A percentile compares a stretch with the other conserved stretches of the same genome.
Evolutionary conservation across 2,329 filamentous ascomycete species (phyloP).

Genomic region (Exophiala oligosperma): DNA sequence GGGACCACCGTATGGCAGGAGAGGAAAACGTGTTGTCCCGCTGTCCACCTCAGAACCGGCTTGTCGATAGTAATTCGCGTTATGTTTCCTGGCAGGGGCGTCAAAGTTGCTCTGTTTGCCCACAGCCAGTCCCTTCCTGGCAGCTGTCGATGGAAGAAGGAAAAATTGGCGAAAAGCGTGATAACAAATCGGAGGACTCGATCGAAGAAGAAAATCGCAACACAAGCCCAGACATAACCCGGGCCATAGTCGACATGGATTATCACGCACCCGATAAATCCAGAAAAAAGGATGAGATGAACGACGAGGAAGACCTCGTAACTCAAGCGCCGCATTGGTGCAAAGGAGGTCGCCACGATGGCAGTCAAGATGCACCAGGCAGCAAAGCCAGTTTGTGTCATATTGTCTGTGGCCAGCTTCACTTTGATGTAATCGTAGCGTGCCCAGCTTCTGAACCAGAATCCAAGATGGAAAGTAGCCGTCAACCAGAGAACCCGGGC

Average conservation of each 20-base stretch:
- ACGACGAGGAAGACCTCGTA: constrained; percentile 59
- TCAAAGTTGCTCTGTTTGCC: constrained; percentile 46
- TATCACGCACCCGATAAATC: constrained; percentile 47
- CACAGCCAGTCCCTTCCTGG: constrained; percentile 34
- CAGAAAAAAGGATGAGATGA: constrained; percentile 53
- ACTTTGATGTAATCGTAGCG: constrained; percentile 51
- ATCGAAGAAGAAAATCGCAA: constrained; percentile 24
- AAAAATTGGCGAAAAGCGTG: constrained; percentile 16
- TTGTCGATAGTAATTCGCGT: constrained; percentile 58
- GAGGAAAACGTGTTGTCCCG: constrained; percentile 65
- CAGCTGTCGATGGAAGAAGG: constrained; percentile 12
- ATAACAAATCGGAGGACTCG: constrained; percentile 15
- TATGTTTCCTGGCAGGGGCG: constrained; percentile 54
- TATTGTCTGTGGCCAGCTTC: constrained; percentile 49
- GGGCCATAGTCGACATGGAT: constrained; percentile 23
- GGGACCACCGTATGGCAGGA: constrained; percentile 58
- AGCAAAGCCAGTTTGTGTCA: constrained; percentile 53
- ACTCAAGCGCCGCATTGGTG: constrained; percentile 48
- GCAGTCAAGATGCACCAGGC: constrained; percentile 54
- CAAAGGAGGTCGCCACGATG: constrained; percentile 52
- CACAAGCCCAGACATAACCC: constrained; percentile 21
- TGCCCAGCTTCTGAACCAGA: constrained; percentile 55
- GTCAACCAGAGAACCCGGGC: constrained; percentile 54
- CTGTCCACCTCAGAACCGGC: constrained; percentile 58
- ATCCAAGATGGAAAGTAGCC: constrained; percentile 55